Evolutionary conservation across 1,284 basidiomycete genomes (phyloP).

Genomic region (Pseudozyma hubeiensis): DNA sequence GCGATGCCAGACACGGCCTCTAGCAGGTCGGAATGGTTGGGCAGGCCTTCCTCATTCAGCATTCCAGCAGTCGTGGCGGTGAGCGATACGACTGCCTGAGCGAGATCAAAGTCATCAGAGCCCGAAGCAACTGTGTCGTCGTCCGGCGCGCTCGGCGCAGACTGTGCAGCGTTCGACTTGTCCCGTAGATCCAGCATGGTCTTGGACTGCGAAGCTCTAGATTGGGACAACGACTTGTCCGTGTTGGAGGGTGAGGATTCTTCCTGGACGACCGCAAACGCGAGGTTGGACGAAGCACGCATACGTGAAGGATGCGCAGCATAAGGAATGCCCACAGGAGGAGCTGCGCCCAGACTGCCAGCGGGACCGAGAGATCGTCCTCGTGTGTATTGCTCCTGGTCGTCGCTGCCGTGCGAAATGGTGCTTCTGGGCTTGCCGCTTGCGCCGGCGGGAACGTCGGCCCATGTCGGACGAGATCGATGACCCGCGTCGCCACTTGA

Average conservation of each 20-base stretch:
- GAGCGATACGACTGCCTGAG: constrained; percentile 10
- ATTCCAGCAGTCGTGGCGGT: constrained; percentile 5
- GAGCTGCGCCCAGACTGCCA: constrained; percentile 14
- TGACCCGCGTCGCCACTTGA: neutral
- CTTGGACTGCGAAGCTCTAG: constrained; percentile 28
- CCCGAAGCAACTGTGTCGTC: neutral
- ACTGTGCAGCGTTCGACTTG: neutral
- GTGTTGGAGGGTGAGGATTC: constrained; percentile 46
- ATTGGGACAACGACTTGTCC: constrained; percentile 29
- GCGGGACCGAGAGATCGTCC: constrained; percentile 43
- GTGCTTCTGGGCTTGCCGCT: constrained; percentile 24
- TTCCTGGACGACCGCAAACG: constrained; percentile 45
- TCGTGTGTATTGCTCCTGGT: constrained; percentile 41
- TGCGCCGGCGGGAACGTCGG: constrained; percentile 21
- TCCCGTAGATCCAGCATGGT: constrained; percentile 34
- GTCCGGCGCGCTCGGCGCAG: neutral
- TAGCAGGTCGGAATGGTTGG: constrained; percentile 12
- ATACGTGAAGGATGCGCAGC: constrained; percentile 23
- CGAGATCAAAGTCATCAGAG: constrained; percentile 14
- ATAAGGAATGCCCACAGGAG: constrained; percentile 28
- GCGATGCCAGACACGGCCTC: constrained; percentile 21
- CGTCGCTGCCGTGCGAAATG: constrained; percentile 42
- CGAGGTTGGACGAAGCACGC: constrained; percentile 48
- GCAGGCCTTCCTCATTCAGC: constrained; percentile 16
- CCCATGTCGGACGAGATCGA: constrained; percentile 25